A percentile compares a stretch with the other conserved stretches of the same genome.
phyloP scores from a whole-genome alignment of 1,139 yeast species.

The Petasospora rhodanensis region DNA sequence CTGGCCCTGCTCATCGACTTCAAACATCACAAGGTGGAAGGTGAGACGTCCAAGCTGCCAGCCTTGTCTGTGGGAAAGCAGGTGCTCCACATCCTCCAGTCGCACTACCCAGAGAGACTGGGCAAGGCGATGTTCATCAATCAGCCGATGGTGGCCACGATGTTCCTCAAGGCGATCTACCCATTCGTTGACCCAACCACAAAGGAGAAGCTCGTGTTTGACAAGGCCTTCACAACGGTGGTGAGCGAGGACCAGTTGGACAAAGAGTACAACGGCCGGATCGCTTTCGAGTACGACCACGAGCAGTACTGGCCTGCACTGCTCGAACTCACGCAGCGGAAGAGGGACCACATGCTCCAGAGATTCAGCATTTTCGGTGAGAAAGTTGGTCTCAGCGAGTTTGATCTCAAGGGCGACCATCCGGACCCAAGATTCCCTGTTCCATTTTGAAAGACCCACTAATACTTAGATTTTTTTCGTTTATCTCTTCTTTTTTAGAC shows the following conservation, averaged over 20 bases:
- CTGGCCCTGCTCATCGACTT: slow-evolving; percentile 87
- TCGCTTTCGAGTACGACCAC: slow-evolving; percentile 80
- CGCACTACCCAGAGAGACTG: slow-evolving; percentile 93
- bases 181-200: slow-evolving; percentile 97
- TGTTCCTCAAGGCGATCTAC: slow-evolving; percentile 82
- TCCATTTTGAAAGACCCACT: no score
- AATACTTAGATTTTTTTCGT: no score
- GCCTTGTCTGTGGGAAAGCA: slow-evolving; percentile 75
- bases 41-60: slow-evolving; percentile 65
- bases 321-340: slow-evolving; percentile 51
- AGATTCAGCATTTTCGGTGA: slow-evolving; percentile 68
- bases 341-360: slow-evolving; percentile 49
- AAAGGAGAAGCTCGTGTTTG: slow-evolving; percentile 85
- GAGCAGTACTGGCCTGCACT: slow-evolving; percentile 77
- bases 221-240: slow-evolving; percentile 79
- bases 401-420: slow-evolving; percentile 60
- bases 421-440: slow-evolving; percentile 2
- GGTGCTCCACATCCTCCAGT: slow-evolving; percentile 72
- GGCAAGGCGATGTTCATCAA: slow-evolving; percentile 89
- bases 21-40: slow-evolving; percentile 58
- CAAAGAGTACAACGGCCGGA: slow-evolving; percentile 74
- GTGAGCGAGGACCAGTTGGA: slow-evolving; percentile 82
- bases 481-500: no score
- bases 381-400: slow-evolving; percentile 75
- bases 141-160: slow-evolving; percentile 92